Percentiles rank a stretch among this genome's conserved stretches.
Conservation (phyloP, 1,284 basidiomycete genomes). For the Cutaneotrichosporon sp. region DNA sequence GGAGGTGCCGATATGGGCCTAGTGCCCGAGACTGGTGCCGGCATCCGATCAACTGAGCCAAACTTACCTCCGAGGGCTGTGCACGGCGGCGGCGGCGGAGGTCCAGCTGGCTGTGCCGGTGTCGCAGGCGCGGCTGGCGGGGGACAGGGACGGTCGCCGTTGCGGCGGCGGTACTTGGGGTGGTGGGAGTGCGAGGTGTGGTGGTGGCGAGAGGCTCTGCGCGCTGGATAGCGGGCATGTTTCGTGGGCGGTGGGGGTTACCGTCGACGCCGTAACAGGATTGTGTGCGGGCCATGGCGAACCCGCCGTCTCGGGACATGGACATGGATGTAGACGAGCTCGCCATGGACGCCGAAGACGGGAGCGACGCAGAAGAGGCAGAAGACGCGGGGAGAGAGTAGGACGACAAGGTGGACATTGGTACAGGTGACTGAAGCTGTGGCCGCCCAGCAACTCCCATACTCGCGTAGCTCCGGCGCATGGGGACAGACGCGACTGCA, state of each 20-base stretch:
- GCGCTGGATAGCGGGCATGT: too few relatives aligned
- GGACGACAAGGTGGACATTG: background rate
- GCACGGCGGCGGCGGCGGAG: background rate
- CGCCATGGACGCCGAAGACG: background rate
- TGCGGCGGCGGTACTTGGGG: too few relatives aligned
- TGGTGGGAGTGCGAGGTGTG: background rate
- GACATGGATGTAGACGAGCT: background rate
- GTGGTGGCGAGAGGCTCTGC: too few relatives aligned
- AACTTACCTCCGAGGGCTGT: background rate
- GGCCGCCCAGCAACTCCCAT: background rate
- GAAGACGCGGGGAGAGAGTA: background rate
- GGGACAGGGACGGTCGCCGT: too few relatives aligned
- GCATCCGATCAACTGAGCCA: too few relatives aligned
- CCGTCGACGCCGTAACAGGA: constrained; percentile 16
- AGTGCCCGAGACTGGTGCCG: too few relatives aligned
- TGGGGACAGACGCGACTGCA: constrained; percentile 4
- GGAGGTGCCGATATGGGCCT: too few relatives aligned
- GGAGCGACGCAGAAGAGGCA: background rate
- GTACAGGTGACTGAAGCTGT: background rate
- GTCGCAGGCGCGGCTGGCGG: too few relatives aligned
- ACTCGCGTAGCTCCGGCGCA: constrained; percentile 2
- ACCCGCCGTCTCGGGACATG: background rate
- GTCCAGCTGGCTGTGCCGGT: background rate
- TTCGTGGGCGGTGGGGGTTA: constrained; percentile 10
- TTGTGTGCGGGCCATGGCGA: constrained; percentile 10